phyloP scores from a whole-genome alignment of 805 yeast species.

The Debaryomyces tyrocola region DNA sequence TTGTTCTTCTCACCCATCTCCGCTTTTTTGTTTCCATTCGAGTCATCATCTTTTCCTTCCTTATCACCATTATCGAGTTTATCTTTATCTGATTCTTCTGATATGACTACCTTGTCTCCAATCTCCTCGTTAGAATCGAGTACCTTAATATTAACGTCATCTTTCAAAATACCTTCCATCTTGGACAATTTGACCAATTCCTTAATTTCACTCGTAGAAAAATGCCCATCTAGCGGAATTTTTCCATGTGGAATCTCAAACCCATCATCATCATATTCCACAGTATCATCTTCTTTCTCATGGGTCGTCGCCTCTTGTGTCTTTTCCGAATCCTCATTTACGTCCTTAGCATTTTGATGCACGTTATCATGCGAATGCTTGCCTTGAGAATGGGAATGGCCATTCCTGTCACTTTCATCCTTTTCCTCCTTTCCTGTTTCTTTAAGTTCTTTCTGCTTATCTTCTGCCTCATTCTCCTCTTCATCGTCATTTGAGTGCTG shows the following conservation, averaged over 20 bases:
- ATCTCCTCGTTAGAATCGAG: constrained; percentile 17
- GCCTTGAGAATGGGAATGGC: constrained; percentile 3
- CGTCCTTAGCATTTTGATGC: not conserved
- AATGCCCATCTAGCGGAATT: constrained; percentile 42
- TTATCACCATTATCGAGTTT: constrained; percentile 2
- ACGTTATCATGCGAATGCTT: not conserved
- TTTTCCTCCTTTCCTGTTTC: not conserved
- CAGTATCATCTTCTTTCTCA: constrained; percentile 4
- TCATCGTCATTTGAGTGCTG: constrained; percentile 9
- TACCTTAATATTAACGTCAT: constrained; percentile 26
- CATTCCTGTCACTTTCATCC: constrained; percentile 6
- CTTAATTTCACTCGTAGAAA: constrained; percentile 32
- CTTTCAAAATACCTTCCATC: constrained; percentile 26
- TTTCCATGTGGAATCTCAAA: constrained; percentile 38
- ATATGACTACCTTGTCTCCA: constrained; percentile 32
- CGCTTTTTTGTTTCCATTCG: not conserved
- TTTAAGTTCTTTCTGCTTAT: not conserved
- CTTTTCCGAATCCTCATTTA: not conserved
- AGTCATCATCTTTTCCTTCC: not conserved
- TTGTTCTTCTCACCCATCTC: too few relatives aligned
- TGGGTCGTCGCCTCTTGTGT: not conserved
- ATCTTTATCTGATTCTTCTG: constrained; percentile 5
- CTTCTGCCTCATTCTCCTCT: not conserved
- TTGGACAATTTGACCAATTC: constrained; percentile 32
- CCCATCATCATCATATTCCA: constrained; percentile 31